Conservation (phyloP, 192 early-diverging fungal species). For the Allomyces macrogynus region DNA sequence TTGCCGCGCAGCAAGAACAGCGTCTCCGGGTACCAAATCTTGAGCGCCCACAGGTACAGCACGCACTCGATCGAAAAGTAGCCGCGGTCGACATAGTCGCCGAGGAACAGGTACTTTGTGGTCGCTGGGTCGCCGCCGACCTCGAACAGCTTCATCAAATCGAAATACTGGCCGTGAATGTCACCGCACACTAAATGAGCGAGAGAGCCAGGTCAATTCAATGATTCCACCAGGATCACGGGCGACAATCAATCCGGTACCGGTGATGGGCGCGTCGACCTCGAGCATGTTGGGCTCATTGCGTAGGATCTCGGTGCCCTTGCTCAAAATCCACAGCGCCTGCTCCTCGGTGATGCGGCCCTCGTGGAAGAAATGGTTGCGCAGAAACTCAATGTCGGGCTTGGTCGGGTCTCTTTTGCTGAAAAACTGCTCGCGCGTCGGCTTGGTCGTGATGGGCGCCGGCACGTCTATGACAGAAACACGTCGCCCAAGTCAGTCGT, state of each 20-base stretch:
- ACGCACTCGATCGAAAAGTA: conserved; percentile 97
- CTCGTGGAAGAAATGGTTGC: conserved; percentile 80
- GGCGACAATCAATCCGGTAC: conserved; percentile 12
- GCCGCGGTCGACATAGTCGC: conserved; percentile 92
- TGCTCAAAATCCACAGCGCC: conserved; percentile 66
- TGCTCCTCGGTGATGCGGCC: conserved; percentile 81
- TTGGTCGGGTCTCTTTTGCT: conserved; percentile 43
- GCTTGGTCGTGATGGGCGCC: conserved; percentile 27
- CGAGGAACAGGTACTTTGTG: conserved; percentile 82
- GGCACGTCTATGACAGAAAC: conserved; percentile 13
- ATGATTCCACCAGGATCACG: background rate
- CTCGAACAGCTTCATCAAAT: conserved; percentile 94
- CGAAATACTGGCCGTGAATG: conserved; percentile 95
- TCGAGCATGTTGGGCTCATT: conserved; percentile 71
- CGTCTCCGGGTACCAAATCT: conserved; percentile 73
- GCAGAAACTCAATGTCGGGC: conserved; percentile 66
- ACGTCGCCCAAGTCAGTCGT: too few relatives aligned
- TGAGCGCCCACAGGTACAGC: conserved; percentile 73
- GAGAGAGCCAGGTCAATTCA: conserved; percentile 1
- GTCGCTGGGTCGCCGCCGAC: conserved; percentile 82
- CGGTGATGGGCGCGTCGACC: conserved; percentile 78
- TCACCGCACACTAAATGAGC: conserved; percentile 67
- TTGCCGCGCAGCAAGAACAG: conserved; percentile 84
- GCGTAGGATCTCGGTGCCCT: conserved; percentile 57
- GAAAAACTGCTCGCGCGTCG: conserved; percentile 40